phyloP scores from a whole-genome alignment of 108 stramenopile genomes.

The Cafeteria roenbergensis region DNA sequence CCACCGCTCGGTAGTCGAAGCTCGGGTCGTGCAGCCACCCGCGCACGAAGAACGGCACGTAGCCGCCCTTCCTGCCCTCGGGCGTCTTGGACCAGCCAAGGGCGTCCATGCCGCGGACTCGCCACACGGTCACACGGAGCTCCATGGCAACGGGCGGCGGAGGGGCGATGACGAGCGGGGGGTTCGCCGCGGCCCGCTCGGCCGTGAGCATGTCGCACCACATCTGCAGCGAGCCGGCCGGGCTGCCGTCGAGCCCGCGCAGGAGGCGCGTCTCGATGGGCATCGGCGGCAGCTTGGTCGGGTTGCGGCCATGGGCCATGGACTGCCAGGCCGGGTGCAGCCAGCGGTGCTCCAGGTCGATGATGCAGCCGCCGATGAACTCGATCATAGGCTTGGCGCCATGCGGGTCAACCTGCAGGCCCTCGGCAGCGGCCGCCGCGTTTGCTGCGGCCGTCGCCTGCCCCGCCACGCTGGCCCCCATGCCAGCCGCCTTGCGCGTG shows the following conservation, averaged over 20 bases:
- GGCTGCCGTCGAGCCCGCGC: neutral
- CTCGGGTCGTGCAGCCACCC: neutral
- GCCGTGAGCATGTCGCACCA: neutral
- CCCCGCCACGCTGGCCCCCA: too few species aligned
- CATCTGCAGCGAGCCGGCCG: neutral
- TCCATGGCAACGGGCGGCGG: neutral
- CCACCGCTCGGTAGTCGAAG: neutral
- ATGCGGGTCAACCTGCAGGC: too few species aligned
- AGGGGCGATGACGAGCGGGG: neutral
- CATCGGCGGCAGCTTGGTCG: neutral
- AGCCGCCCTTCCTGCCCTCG: neutral
- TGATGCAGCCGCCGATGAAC: neutral
- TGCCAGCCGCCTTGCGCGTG: too few species aligned
- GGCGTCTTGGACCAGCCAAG: too few species aligned
- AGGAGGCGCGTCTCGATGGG: neutral
- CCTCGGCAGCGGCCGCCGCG: too few species aligned
- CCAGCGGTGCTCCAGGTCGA: conserved; percentile 10
- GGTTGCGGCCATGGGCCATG: neutral
- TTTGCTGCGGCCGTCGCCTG: too few species aligned
- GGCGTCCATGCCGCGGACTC: neutral
- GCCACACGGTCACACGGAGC: conserved; percentile 3
- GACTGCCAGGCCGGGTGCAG: conserved; percentile 10
- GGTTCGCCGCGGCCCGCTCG: neutral
- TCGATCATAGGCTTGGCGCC: too few species aligned
- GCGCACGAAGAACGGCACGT: neutral